phyloP scores from a whole-genome alignment of 1,284 basidiomycete species.

The Trichosporon coremiiforme region DNA sequence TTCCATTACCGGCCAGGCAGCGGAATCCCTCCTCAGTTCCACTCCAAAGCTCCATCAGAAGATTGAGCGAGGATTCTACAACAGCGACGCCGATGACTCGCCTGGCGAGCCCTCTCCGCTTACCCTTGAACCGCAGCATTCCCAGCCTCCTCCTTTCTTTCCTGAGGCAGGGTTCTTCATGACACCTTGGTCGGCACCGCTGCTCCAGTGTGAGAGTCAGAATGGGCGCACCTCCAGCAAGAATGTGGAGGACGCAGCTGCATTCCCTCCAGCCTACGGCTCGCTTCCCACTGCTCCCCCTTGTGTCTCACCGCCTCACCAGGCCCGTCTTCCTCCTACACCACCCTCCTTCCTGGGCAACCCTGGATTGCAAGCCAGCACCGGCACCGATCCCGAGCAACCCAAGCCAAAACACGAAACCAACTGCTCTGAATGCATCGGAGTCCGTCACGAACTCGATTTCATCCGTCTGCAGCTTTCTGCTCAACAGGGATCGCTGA shows the following conservation, averaged over 20 bases:
- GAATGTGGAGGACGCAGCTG: background rate
- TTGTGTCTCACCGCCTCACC: background rate
- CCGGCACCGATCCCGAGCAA: too few species aligned
- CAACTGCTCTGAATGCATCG: background rate
- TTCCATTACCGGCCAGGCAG: too few species aligned
- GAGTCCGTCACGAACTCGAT: background rate
- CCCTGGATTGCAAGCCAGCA: too few species aligned
- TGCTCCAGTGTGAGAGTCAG: background rate
- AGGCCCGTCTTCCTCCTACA: too few species aligned
- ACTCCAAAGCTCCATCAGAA: background rate
- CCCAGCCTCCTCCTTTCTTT: background rate
- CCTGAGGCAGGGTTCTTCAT: background rate
- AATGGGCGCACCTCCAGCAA: background rate
- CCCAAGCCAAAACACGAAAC: background rate
- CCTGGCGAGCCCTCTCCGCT: background rate
- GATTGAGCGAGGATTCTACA: background rate
- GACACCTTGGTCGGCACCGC: background rate
- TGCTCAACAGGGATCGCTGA: background rate
- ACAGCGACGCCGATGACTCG: background rate
- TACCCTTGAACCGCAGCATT: background rate
- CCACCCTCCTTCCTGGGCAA: too few species aligned
- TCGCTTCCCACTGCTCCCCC: background rate
- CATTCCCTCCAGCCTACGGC: background rate
- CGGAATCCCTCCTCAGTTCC: background rate
- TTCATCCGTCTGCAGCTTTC: background rate